Percentiles rank a stretch among this genome's conserved stretches.
Conservation (phyloP, 345 rosid species). For the Reutealis trisperma region DNA sequence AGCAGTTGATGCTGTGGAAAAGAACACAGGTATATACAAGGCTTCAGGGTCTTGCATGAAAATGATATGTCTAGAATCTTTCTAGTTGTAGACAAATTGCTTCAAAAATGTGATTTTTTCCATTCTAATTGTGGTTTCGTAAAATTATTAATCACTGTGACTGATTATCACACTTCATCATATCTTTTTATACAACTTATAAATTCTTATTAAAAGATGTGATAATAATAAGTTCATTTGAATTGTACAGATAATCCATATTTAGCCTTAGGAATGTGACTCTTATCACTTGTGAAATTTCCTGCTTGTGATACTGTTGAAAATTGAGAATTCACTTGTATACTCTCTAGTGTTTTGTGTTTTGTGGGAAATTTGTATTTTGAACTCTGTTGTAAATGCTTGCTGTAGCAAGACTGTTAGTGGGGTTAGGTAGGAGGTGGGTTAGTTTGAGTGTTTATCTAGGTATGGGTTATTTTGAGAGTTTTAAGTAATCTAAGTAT, state of each 20-base stretch:
- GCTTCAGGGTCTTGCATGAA: neutral
- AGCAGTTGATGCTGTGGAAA: neutral
- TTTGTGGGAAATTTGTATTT: too few relatives aligned
- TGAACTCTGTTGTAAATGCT: too few relatives aligned
- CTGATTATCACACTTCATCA: neutral
- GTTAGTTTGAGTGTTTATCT: too few relatives aligned
- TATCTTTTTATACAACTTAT: neutral
- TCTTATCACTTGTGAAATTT: neutral
- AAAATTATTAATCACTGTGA: neutral
- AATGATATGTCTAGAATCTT: neutral
- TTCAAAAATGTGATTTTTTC: neutral
- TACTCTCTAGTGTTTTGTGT: too few relatives aligned
- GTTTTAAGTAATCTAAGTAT: too few relatives aligned
- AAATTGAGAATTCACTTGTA: too few relatives aligned
- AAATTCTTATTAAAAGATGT: neutral
- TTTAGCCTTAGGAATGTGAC: neutral
- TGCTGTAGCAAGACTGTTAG: too few relatives aligned
- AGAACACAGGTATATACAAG: slow-evolving; percentile 15
- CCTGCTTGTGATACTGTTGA: neutral
- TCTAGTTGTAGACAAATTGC: neutral
- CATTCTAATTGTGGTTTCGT: neutral
- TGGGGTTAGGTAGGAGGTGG: too few relatives aligned
- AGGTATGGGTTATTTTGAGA: too few relatives aligned
- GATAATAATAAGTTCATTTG: neutral
- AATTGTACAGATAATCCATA: neutral